Evolutionary conservation across 306 rosid genomes (phyloP).

Genomic region (Cucumis sativus): DNA sequence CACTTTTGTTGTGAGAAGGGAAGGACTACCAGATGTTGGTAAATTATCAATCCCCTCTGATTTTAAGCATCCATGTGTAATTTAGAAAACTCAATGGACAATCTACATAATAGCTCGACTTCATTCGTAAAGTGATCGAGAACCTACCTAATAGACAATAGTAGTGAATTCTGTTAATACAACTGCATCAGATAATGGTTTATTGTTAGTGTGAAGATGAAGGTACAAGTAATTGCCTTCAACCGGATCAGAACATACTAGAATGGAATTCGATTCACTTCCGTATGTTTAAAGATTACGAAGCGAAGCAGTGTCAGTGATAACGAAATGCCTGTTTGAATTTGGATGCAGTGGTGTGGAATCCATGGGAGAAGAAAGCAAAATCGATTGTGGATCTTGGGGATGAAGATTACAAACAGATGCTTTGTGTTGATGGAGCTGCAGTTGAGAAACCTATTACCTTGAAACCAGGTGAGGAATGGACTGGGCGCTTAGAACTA

Average conservation of each 20-base stretch:
- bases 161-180: background rate
- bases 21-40: conserved; percentile 87
- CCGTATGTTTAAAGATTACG: background rate
- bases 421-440: conserved; percentile 82
- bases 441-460: conserved; percentile 62
- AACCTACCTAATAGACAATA: background rate
- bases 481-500: conserved; percentile 79
- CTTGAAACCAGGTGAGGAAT: conserved; percentile 75
- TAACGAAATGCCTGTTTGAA: background rate
- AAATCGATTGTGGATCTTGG: conserved; percentile 57
- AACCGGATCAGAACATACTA: background rate
- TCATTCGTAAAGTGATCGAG: background rate
- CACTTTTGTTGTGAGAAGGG: conserved; percentile 47
- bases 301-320: background rate
- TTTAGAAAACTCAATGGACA: background rate
- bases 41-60: conserved; percentile 8
- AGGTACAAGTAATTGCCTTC: background rate
- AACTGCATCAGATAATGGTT: background rate
- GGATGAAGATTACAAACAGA: conserved; percentile 79
- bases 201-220: background rate
- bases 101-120: background rate
- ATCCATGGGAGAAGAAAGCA: conserved; percentile 80
- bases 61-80: background rate
- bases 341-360: conserved; percentile 65
- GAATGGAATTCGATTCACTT: background rate